phyloP scores from a whole-genome alignment of 1,284 basidiomycete genomes.

The Trichosporon sp. region DNA sequence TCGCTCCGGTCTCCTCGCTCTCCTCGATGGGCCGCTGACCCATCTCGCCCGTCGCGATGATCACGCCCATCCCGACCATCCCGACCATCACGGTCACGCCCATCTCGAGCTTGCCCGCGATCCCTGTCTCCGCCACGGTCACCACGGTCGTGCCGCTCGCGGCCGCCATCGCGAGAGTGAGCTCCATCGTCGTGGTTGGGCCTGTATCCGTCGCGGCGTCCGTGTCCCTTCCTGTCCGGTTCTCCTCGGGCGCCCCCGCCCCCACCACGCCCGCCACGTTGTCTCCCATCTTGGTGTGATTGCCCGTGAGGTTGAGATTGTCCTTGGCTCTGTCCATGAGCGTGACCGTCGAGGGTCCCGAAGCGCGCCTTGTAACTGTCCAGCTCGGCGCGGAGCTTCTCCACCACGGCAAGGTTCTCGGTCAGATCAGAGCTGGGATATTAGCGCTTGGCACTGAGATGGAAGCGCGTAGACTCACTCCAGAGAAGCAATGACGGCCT shows the following conservation, averaged over 20 bases:
- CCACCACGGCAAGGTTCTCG: conserved; percentile 31
- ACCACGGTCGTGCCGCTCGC: background rate
- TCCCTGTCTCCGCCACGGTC: background rate
- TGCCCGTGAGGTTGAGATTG: background rate
- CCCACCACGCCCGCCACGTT: background rate
- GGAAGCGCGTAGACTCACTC: conserved; percentile 26
- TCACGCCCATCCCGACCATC: background rate
- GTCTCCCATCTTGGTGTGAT: background rate
- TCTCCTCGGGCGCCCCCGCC: background rate
- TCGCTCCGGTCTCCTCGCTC: background rate
- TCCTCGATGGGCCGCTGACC: background rate
- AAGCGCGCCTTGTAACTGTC: conserved; percentile 25
- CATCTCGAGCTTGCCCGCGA: background rate
- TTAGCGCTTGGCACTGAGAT: background rate
- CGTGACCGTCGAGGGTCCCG: conserved; percentile 14
- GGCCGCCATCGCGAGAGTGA: conserved; percentile 3
- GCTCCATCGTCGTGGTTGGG: background rate
- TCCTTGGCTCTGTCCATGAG: background rate
- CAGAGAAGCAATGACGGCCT: conserved; percentile 35
- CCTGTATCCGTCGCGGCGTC: conserved; percentile 6
- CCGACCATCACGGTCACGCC: background rate
- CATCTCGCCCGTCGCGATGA: background rate
- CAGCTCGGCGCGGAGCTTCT: conserved; percentile 28
- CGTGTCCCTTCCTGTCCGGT: conserved; percentile 2
- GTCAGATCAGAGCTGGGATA: conserved; percentile 32